Conservation (phyloP, 352 stramenopile species). For the Globisporangium takayamanum region DNA sequence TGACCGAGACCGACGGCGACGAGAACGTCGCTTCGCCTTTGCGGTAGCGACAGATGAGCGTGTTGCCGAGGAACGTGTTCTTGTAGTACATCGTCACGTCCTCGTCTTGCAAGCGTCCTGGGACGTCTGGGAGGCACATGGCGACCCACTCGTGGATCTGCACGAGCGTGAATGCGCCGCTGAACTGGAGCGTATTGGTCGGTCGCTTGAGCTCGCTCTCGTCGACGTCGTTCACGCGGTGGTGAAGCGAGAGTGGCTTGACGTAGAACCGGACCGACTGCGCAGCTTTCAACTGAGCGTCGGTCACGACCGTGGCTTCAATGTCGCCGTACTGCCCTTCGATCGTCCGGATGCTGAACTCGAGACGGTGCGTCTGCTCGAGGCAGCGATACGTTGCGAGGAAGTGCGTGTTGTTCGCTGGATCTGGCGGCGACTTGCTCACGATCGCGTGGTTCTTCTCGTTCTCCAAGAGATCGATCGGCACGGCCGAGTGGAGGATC, state of each 20-base stretch:
- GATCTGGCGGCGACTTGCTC: slow-evolving; percentile 56
- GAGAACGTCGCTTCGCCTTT: slow-evolving; percentile 69
- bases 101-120: slow-evolving; percentile 59
- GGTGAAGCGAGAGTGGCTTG: slow-evolving; percentile 79
- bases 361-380: slow-evolving; percentile 70
- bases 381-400: slow-evolving; percentile 76
- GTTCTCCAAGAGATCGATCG: slow-evolving; percentile 72
- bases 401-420: slow-evolving; percentile 52
- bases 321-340: slow-evolving; percentile 82
- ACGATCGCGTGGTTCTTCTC: slow-evolving; percentile 71
- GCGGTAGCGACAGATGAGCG: slow-evolving; percentile 69
- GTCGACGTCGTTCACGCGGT: slow-evolving; percentile 62
- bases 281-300: slow-evolving; percentile 52
- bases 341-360: slow-evolving; percentile 78
- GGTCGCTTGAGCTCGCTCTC: slow-evolving; percentile 43
- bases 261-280: slow-evolving; percentile 71
- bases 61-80: slow-evolving; percentile 67
- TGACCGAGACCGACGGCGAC: slow-evolving; percentile 73
- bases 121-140: slow-evolving; percentile 72
- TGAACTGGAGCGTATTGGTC: slow-evolving; percentile 65
- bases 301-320: slow-evolving; percentile 64
- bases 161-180: slow-evolving; percentile 67
- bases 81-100: slow-evolving; percentile 70
- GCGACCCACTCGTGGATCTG: slow-evolving; percentile 86
- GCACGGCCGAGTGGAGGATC: slow-evolving; percentile 63